Evolutionary conservation across 768 basidiomycete species (phyloP), one percentile per base, ranked within the genome.

Genomic region (Lactarius trivialis): DNA sequence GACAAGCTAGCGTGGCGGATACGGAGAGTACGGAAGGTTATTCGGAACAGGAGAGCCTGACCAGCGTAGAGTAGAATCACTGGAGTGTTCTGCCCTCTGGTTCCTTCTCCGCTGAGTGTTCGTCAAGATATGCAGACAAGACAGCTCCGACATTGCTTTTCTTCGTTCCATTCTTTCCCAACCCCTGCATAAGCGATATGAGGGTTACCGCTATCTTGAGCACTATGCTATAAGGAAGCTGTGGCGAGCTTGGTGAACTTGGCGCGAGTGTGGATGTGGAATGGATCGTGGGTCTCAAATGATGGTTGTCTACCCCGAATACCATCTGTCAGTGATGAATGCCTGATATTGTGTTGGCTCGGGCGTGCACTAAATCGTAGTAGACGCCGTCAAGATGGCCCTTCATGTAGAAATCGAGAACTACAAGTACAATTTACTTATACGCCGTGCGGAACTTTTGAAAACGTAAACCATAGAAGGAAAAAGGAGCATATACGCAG

Each of bases 11-110:
- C 37, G n/a, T 66, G 26, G 56, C 33, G 43, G 66, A 62, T 21
- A 43, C 58, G 30, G 65, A 61, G 56, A 57, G 60, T 41, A 48
- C 7, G 37, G 64, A 65, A 54, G 56, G 49, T 11, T 34, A 60
- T 30, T 61, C 59, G 24, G 66, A 67, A 33, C 64, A 65, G 14
- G 66, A 60, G 9, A 67, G 65, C 60, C 39, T 65, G 57, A 67
- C 64, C 1, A 62, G 64, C 55, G 65, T 67, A 33, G 66, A 67
- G 53, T 67, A 66, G 43, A 7, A 48, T 24, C 12, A 26, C 45
- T 7, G 11, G 39, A 39, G 45, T 48, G 45, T 24, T 21, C 41
- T 43, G 19, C 4, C n/a, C 8, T 71, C 37, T 17, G 28, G 28
- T 48, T n/a, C 45, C 24, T 14, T 48, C 4, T 48, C 7, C 21